Conservation (phyloP, 768 basidiomycete genomes). For the Russula sp. region DNA sequence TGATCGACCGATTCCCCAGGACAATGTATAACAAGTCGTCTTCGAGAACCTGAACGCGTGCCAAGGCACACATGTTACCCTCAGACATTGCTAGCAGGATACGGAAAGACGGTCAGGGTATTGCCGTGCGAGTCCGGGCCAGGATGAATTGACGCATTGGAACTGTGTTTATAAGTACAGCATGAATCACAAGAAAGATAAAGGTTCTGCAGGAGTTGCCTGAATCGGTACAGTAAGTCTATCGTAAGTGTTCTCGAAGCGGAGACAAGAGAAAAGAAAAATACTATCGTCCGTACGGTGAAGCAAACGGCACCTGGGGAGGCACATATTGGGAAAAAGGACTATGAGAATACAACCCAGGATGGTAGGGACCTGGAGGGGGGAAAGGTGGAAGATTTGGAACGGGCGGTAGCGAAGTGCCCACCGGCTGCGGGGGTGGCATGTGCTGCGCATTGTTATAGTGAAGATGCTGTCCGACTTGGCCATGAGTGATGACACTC, state of each 20-base stretch:
- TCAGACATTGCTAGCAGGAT: too few species aligned
- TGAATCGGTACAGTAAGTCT: not conserved
- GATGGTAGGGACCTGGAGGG: not conserved
- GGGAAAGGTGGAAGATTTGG: not conserved
- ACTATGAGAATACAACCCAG: not conserved
- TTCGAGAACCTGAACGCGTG: not conserved
- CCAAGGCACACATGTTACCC: not conserved
- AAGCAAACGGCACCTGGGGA: not conserved
- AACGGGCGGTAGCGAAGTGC: not conserved
- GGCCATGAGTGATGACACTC: not conserved
- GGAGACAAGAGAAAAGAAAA: not conserved
- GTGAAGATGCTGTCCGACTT: not conserved
- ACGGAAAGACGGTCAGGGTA: not conserved
- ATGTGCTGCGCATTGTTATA: not conserved
- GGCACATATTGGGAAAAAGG: not conserved
- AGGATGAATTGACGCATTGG: too few species aligned
- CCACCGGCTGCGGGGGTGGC: not conserved
- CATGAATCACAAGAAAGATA: not conserved
- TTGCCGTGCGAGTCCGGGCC: not conserved
- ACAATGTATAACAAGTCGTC: not conserved
- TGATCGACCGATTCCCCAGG: not conserved
- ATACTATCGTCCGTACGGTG: slow-evolving; percentile 7
- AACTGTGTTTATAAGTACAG: not conserved
- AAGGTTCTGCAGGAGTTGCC: not conserved
- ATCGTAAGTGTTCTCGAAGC: not conserved